These are phyloP conservation scores for Tolypocladium ophioglossoides DNA, from an alignment of 2,329 filamentous ascomycete genomes.

Conservation along the genomic window DNA sequence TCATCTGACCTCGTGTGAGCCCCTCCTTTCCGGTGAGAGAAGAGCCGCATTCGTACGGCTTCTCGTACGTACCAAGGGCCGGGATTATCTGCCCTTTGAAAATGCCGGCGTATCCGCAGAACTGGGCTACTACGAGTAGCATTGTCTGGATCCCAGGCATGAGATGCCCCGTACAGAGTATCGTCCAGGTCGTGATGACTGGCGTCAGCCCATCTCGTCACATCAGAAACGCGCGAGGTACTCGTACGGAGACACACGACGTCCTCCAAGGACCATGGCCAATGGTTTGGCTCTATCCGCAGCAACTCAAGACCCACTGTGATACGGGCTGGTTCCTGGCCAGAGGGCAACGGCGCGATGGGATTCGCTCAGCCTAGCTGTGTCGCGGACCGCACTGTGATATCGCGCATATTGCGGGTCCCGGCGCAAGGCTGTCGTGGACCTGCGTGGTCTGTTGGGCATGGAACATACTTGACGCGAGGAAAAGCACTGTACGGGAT, in stretches of 20 bases:
- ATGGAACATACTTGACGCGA: neutral
- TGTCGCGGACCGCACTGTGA: neutral
- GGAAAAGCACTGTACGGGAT: neutral
- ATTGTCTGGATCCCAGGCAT: too few species aligned
- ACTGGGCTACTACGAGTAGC: neutral
- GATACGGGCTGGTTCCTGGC: neutral
- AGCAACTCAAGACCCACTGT: neutral
- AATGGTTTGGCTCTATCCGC: neutral
- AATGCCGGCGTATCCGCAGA: neutral
- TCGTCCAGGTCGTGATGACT: neutral
- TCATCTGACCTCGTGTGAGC: neutral
- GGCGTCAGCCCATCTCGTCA: neutral
- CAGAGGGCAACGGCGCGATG: neutral
- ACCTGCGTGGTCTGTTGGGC: too few species aligned
- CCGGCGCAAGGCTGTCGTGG: neutral
- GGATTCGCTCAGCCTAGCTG: neutral
- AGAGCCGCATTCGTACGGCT: neutral
- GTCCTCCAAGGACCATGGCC: too few species aligned
- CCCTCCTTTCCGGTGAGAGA: neutral
- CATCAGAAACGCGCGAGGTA: neutral
- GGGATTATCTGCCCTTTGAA: neutral
- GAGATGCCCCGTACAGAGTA: neutral
- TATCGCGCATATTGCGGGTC: neutral
- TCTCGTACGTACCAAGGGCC: neutral
- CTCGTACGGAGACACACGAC: too few species aligned